Evolutionary conservation across 2,329 filamentous ascomycete genomes (phyloP).

Genomic region (Periglandula ipomoeae): DNA sequence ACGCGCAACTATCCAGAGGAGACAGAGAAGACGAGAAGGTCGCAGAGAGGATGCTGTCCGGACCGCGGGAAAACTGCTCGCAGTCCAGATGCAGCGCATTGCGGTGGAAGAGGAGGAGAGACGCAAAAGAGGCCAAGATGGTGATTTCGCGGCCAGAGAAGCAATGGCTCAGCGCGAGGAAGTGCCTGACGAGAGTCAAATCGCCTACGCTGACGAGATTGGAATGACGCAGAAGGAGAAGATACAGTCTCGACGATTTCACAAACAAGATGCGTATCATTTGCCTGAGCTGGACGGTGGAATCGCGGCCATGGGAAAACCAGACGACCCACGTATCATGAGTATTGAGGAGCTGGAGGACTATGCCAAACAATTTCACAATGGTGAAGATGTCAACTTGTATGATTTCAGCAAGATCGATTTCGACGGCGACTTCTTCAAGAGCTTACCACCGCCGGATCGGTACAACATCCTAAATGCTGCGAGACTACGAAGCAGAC

Average conservation of each 20-base stretch:
- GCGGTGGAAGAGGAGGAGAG: conserved; percentile 77
- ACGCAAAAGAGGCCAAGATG: conserved; percentile 40
- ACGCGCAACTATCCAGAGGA: conserved; percentile 73
- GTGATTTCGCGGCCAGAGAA: conserved; percentile 29
- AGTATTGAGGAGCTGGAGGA: conserved; percentile 87
- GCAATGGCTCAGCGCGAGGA: conserved; percentile 50
- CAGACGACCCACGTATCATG: conserved; percentile 94
- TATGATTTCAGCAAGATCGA: conserved; percentile 99
- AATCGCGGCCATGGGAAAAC: conserved; percentile 77
- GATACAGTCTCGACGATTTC: conserved; percentile 65
- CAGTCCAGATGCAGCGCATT: conserved; percentile 84
- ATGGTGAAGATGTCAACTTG: conserved; percentile 79
- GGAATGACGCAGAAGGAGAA: conserved; percentile 73
- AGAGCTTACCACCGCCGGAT: conserved; percentile 79
- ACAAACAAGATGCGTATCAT: conserved; percentile 91
- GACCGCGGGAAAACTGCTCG: conserved; percentile 84
- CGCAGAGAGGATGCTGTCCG: conserved; percentile 84
- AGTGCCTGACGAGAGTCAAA: conserved; percentile 55
- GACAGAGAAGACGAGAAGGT: conserved; percentile 76
- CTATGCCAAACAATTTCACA: conserved; percentile 86
- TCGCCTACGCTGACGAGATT: conserved; percentile 88
- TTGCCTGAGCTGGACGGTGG: conserved; percentile 75
- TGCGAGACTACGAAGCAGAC: conserved; percentile 72
- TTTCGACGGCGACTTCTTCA: conserved; percentile 92
- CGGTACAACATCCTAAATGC: conserved; percentile 97